These are phyloP conservation scores for Alternaria triticimaculans DNA, from an alignment of 2,329 filamentous ascomycete genomes.

Conservation along the genomic window DNA sequence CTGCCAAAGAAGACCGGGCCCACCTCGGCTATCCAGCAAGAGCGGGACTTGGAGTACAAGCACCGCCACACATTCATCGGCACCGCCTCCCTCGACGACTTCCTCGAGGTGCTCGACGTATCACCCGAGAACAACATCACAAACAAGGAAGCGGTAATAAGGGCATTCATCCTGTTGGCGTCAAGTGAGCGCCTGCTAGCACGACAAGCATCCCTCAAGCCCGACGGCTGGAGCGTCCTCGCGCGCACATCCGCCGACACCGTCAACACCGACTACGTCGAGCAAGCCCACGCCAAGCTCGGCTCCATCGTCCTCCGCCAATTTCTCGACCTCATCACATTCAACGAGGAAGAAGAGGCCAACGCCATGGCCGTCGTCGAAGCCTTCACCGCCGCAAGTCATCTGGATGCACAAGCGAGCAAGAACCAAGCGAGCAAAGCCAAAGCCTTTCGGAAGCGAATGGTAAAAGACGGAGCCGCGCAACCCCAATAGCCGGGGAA, in stretches of 20 bases:
- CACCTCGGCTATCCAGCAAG: constrained; percentile 19
- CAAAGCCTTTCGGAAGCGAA: constrained; percentile 32
- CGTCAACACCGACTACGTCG: constrained; percentile 28
- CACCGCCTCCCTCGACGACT: constrained; percentile 39
- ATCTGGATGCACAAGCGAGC: constrained; percentile 31
- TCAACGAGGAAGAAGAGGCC: constrained; percentile 26
- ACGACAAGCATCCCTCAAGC: constrained; percentile 28
- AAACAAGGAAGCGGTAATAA: constrained; percentile 26
- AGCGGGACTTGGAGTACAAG: constrained; percentile 41
- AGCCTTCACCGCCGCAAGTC: constrained; percentile 37
- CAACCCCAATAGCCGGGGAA: constrained; percentile 2
- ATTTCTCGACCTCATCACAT: constrained; percentile 36
- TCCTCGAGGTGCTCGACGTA: constrained; percentile 36
- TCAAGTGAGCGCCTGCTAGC: constrained; percentile 36
- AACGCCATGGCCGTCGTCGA: constrained; percentile 31
- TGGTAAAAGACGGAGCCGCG: constrained; percentile 16
- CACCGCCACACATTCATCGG: constrained; percentile 45
- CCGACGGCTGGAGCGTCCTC: constrained; percentile 37
- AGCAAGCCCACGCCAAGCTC: constrained; percentile 32
- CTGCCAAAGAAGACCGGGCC: constrained; percentile 12
- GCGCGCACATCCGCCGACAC: constrained; percentile 29
- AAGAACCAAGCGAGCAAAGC: constrained; percentile 27
- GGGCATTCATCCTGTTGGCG: constrained; percentile 35
- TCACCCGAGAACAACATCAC: constrained; percentile 23
- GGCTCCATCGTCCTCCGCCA: constrained; percentile 35